Evolutionary conservation across 345 rosid species (phyloP).

Genomic region (Populus simonii): DNA sequence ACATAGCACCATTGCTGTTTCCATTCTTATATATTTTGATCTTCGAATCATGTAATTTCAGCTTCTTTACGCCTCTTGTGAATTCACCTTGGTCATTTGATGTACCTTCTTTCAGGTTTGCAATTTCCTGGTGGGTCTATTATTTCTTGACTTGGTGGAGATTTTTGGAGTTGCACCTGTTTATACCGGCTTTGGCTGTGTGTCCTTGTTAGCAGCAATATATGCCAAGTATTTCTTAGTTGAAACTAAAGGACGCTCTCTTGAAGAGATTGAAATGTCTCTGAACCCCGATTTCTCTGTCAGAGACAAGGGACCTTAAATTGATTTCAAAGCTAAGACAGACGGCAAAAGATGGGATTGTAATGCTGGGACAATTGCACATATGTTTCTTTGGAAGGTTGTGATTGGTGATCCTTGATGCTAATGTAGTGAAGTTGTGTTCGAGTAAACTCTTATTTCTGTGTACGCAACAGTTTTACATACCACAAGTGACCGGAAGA

Average conservation of each 20-base stretch:
- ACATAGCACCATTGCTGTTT: neutral
- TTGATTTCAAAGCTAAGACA: neutral
- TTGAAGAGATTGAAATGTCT: constrained; percentile 74
- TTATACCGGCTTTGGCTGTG: constrained; percentile 55
- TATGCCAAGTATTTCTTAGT: constrained; percentile 50
- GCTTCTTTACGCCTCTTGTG: neutral
- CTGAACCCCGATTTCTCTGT: constrained; percentile 31
- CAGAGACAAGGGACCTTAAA: constrained; percentile 17
- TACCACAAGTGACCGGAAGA: too few species aligned
- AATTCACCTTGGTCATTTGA: neutral
- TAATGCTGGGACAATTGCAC: too few species aligned
- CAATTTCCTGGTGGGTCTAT: constrained; percentile 74
- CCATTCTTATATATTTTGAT: neutral
- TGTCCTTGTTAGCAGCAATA: constrained; percentile 59
- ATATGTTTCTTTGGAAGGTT: neutral
- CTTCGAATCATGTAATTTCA: neutral
- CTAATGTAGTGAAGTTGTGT: neutral
- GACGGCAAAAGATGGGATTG: neutral
- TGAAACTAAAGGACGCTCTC: constrained; percentile 76
- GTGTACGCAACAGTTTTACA: neutral
- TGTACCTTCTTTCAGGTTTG: constrained; percentile 47
- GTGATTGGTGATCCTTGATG: neutral
- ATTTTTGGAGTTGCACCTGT: constrained; percentile 56
- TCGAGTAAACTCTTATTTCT: neutral
- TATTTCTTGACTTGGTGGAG: constrained; percentile 63